Evolutionary conservation across 331 rosid species (phyloP), one percentile per base, ranked within the genome.

Genomic region (Pyrus hybrid): DNA sequence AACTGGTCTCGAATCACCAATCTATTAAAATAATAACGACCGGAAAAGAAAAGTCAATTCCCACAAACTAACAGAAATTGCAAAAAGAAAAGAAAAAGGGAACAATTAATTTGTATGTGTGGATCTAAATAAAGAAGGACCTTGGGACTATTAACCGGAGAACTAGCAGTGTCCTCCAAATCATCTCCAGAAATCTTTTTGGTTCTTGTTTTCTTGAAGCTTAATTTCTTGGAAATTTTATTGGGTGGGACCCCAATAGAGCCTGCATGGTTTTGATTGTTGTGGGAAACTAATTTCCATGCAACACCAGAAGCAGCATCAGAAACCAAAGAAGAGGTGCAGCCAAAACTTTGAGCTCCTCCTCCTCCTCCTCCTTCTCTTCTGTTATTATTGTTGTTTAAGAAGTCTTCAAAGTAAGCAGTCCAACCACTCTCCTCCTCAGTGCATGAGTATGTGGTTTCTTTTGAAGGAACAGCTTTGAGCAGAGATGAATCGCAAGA

Each of bases 351-450:
- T n/a, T 86, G 76, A 2, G 71, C 70, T 11, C 80, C 85, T 26
- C 28, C 28, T 26, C 28, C 3, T 16, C 43, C 26, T 21, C 13
- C 63, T 67, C 30, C 11, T n/a, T 53, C 30, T 20, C 49, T 67
- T 5, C 73, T 71, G 28, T 49, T 62, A 30, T 56, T 49, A 4
- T 70, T 71, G 7, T 72, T 72, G 37, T 71, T 69, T 37, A 91
- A 86, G 80, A 89, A 87, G 63, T 88, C 96, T 77, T 94, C 88
- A 11, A 94, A 85, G 72, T 94, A 94, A 13, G 90, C 73, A 32
- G 99, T 94, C 99, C 99, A 94, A 29, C 97, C 99, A 83, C 99
- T 94, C 81, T 92, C 97, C 18, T 91, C 90, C 35, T 66, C 76
- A 35, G 53, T 71, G 70, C 43, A 67, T 26, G 67, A 57, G 22